These are phyloP conservation scores for Pichia sp. DNA, from an alignment of 1,139 yeast genomes.

Conservation along the genomic window DNA sequence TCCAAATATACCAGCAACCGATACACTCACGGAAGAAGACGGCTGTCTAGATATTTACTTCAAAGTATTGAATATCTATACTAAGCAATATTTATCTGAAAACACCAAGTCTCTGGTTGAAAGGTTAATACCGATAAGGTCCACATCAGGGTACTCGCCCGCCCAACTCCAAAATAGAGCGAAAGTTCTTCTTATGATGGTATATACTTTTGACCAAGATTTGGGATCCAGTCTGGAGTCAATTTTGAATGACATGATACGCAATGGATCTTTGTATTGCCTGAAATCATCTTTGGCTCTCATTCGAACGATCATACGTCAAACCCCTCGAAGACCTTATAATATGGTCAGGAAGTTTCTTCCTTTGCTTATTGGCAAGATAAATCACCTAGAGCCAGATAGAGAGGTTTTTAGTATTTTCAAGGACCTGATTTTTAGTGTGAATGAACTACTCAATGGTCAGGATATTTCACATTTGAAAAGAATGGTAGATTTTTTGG, in stretches of 20 bases:
- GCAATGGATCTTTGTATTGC: conserved; percentile 16
- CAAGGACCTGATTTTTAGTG: conserved; percentile 11
- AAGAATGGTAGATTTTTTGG: conserved; percentile 16
- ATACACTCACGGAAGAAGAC: conserved; percentile 20
- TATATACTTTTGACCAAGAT: conserved; percentile 28
- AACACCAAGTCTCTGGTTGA: conserved; percentile 25
- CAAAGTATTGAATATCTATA: conserved; percentile 27
- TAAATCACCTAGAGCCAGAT: conserved; percentile 18
- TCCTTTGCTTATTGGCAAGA: conserved; percentile 16
- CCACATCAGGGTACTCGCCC: conserved; percentile 25
- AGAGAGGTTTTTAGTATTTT: conserved; percentile 5
- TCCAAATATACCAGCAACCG: conserved; percentile 18
- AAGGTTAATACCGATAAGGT: conserved; percentile 32
- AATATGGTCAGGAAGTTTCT: conserved; percentile 21
- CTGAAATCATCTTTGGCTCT: conserved; percentile 15
- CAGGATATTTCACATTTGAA: conserved; percentile 17
- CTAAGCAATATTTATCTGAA: conserved; percentile 18
- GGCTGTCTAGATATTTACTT: conserved; percentile 32
- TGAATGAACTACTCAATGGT: conserved; percentile 13
- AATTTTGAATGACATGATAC: conserved; percentile 23
- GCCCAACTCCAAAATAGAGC: conserved; percentile 29
- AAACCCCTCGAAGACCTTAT: conserved; percentile 22
- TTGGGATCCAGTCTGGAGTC: conserved; percentile 24
- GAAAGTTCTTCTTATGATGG: conserved; percentile 29
- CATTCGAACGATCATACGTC: conserved; percentile 11